These are phyloP conservation scores for Astrothelium macrocarpum DNA, from an alignment of 495 filamentous ascomycete genomes.

Conservation along the genomic window DNA sequence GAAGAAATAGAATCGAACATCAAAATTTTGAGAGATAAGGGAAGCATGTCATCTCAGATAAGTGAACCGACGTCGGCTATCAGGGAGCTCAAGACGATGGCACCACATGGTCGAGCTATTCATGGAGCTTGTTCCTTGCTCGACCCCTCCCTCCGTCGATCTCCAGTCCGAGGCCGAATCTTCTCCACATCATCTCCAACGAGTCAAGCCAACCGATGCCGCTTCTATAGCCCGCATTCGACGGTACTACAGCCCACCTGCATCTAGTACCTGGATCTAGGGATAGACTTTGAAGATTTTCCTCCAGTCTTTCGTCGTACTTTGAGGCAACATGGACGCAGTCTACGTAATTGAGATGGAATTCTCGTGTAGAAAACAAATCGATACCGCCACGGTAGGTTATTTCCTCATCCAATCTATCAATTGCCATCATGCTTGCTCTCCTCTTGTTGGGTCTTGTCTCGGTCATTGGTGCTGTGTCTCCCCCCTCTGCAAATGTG, in stretches of 20 bases:
- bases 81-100: too few species aligned
- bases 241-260: background rate
- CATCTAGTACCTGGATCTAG: background rate
- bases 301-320: background rate
- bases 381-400: background rate
- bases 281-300: background rate
- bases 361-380: background rate
- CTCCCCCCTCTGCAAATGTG: slow-evolving; percentile 8
- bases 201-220: background rate
- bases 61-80: background rate
- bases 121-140: background rate
- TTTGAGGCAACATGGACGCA: background rate
- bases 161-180: background rate
- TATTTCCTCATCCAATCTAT: background rate
- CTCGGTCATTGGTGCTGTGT: background rate
- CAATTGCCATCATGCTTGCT: background rate
- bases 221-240: background rate
- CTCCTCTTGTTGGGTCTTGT: background rate
- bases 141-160: background rate
- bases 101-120: background rate
- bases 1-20: background rate
- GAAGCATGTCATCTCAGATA: background rate
- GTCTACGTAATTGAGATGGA: background rate
- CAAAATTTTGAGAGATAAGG: background rate
- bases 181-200: background rate